Conservation (phyloP, 352 stramenopile genomes). For the Globisporangium megalacanthum region DNA sequence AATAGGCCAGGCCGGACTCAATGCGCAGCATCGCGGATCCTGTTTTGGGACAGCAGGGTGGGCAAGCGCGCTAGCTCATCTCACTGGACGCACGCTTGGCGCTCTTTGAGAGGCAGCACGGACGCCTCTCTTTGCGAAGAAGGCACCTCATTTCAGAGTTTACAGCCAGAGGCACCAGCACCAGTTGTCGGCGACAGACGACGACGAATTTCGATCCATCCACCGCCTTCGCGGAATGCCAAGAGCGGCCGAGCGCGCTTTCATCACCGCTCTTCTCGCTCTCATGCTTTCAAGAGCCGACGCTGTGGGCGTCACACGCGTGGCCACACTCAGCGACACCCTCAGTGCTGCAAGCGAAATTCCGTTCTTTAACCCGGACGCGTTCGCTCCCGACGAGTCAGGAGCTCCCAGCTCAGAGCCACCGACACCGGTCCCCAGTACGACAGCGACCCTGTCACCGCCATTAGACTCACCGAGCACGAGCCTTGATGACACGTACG, state of each 20-base stretch:
- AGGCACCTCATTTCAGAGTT: background rate
- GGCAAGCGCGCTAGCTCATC: background rate
- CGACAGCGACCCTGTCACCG: background rate
- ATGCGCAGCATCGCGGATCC: too few relatives aligned
- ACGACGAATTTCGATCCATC: too few relatives aligned
- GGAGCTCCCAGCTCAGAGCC: background rate
- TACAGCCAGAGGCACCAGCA: background rate
- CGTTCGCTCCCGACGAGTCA: background rate
- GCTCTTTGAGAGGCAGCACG: too few relatives aligned
- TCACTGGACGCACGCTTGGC: background rate
- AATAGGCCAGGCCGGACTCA: too few relatives aligned
- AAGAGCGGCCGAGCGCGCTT: background rate
- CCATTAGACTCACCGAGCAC: background rate
- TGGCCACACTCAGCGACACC: background rate
- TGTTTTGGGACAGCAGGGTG: too few relatives aligned
- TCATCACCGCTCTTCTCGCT: background rate
- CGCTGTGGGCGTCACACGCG: background rate
- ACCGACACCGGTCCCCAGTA: background rate
- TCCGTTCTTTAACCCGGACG: background rate
- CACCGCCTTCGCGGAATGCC: background rate
- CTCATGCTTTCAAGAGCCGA: background rate
- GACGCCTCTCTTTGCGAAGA: too few relatives aligned
- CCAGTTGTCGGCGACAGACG: background rate
- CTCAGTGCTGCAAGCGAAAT: background rate
- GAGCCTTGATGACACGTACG: background rate